phyloP scores from a whole-genome alignment of 2,329 filamentous ascomycete genomes.

The Colletotrichum costaricense region DNA sequence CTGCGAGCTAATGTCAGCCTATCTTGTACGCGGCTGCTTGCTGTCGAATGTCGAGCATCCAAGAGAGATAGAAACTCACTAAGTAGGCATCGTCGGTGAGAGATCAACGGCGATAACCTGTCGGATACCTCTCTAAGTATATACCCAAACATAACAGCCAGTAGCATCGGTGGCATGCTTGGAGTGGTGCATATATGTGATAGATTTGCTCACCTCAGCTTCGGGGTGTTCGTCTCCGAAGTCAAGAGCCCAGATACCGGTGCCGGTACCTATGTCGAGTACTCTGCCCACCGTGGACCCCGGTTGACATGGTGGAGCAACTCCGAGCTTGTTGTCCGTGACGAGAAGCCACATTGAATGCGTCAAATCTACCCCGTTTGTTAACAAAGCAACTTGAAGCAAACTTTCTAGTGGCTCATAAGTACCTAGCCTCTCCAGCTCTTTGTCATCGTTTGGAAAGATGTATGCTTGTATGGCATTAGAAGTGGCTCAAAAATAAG shows the following conservation, averaged over 20 bases:
- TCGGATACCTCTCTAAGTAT: neutral
- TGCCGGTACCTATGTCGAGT: slow-evolving; percentile 41
- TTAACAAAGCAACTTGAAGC: no score
- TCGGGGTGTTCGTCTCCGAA: slow-evolving; percentile 46
- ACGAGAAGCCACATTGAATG: slow-evolving; percentile 49
- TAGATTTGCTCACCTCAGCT: slow-evolving; percentile 36
- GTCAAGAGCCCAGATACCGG: slow-evolving; percentile 41
- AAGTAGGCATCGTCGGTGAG: slow-evolving; percentile 47
- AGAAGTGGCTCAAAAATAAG: neutral
- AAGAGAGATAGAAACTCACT: slow-evolving; percentile 32
- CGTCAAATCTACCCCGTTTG: slow-evolving; percentile 43
- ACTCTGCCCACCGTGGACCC: slow-evolving; percentile 25
- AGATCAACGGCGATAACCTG: slow-evolving; percentile 45
- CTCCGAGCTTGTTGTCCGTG: slow-evolving; percentile 42
- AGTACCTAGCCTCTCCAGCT: slow-evolving; percentile 15
- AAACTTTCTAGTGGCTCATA: neutral
- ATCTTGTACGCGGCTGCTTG: neutral
- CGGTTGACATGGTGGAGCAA: slow-evolving; percentile 39
- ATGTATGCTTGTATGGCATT: neutral
- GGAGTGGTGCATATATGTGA: neutral
- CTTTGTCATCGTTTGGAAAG: slow-evolving; percentile 22
- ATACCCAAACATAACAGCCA: no score
- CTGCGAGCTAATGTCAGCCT: neutral
- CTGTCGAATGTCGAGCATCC: no score
- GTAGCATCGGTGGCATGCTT: no score